Evolutionary conservation across 2,329 filamentous ascomycete species (phyloP), one percentile per base, ranked within the genome.

Genomic region (Fusarium aywerte): DNA sequence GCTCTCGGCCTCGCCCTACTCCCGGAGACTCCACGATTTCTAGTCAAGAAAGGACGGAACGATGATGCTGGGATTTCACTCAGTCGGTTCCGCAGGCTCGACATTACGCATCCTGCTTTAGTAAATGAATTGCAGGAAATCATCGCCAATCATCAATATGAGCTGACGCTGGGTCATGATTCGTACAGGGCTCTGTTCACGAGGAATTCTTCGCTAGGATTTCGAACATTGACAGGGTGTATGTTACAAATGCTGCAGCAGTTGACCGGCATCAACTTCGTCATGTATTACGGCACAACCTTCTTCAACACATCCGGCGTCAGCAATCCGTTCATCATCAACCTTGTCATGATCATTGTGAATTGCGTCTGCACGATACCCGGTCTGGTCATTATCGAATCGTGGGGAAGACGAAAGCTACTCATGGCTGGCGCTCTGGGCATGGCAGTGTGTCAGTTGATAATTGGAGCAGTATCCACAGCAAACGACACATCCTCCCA

Each of bases 231-330:
- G 35, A 93, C 91, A 4, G 91, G 91, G 33, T 93, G 90, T 74
- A 82, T 85, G 10, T 81, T 94, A 31, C 92, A 95, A 75, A 89
- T 90, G 78, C 84, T 95, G 5, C 92, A 96, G 74, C 92, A 95
- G 74, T 83, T 95, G 5, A 92, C 87, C 0, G 90, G 89, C 51
- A 87, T 90, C 76, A 92, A 92, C 75, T 92, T 91, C 65, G 90
- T 91, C 74, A 91, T 92, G 85, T 92, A 92, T 76, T 92, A 92
- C 76, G 89, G 90, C 45, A 92, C 90, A 1, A 87, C 85, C 4
- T 92, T 92, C 76, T 92, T 92, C 78, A 82, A 82, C 47, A 82
- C 83, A 56, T 85, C 86, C 31, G 84, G 85, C 36, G 82, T 92
- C 52, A 73, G 80, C 21, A 87, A 86, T 65, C 85, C 90, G 2